Evolutionary conservation across 129 eudicot species (phyloP).

Genomic region (Solidago caesia): DNA sequence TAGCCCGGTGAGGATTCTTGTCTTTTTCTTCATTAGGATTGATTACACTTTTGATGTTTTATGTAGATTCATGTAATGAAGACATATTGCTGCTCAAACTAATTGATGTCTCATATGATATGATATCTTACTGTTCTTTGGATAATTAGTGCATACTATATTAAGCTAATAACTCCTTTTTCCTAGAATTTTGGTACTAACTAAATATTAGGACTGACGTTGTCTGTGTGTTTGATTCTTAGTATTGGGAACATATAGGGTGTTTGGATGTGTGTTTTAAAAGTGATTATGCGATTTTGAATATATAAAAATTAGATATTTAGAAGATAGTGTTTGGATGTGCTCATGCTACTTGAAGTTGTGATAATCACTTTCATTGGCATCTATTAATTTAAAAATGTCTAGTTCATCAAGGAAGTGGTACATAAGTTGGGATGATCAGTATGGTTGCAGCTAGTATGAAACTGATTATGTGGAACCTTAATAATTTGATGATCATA

Average conservation of each 20-base stretch:
- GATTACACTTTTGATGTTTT: constrained; percentile 16
- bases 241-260: constrained; percentile 2
- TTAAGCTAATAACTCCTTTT: background rate
- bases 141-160: background rate
- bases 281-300: background rate
- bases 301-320: background rate
- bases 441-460: background rate
- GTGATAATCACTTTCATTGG: background rate
- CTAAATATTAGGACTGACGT: background rate
- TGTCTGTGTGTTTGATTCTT: background rate
- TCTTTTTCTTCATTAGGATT: background rate
- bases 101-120: background rate
- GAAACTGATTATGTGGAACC: background rate
- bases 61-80: background rate
- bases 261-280: constrained; percentile 2
- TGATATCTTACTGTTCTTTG: constrained; percentile 2
- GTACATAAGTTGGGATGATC: background rate
- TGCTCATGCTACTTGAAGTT: background rate
- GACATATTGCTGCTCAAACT: constrained; percentile 3
- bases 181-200: background rate
- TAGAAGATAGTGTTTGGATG: constrained; percentile 16
- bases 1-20: constrained; percentile 65
- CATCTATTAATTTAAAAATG: background rate
- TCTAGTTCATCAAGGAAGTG: background rate
- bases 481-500: too few relatives aligned